Conservation (phyloP, 768 basidiomycete species). For the Lentinula raphanica region DNA sequence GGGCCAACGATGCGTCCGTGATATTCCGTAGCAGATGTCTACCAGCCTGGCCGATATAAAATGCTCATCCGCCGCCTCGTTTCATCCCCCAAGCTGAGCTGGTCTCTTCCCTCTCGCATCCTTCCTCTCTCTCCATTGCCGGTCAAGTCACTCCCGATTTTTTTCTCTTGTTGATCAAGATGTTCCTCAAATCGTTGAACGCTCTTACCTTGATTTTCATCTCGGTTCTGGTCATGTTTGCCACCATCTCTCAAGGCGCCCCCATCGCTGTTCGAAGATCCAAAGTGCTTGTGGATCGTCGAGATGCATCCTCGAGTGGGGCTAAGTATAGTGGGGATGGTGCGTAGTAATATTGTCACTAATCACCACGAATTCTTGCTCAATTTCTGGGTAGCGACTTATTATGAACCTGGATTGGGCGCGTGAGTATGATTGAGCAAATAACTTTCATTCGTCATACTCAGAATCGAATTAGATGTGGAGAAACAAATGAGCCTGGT, state of each 20-base stretch:
- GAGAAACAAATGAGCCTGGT: constrained; percentile 22
- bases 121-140: neutral
- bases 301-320: neutral
- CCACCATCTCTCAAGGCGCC: neutral
- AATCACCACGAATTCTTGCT: too few species aligned
- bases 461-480: constrained; percentile 24
- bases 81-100: neutral
- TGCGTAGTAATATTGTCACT: neutral
- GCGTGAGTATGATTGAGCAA: neutral
- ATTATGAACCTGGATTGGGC: constrained; percentile 29
- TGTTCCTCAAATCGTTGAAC: neutral
- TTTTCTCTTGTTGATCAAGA: neutral
- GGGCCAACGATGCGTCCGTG: neutral
- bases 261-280: neutral
- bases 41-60: neutral
- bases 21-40: neutral
- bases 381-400: constrained; percentile 20
- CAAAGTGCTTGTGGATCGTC: neutral
- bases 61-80: neutral
- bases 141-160: neutral
- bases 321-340: neutral
- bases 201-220: neutral
- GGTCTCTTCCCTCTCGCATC: neutral
- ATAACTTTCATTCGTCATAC: neutral
- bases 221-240: neutral